Base-by-base conservation (phyloP, 441 rosid species). In the Gossypium schwendimanii region DNA sequence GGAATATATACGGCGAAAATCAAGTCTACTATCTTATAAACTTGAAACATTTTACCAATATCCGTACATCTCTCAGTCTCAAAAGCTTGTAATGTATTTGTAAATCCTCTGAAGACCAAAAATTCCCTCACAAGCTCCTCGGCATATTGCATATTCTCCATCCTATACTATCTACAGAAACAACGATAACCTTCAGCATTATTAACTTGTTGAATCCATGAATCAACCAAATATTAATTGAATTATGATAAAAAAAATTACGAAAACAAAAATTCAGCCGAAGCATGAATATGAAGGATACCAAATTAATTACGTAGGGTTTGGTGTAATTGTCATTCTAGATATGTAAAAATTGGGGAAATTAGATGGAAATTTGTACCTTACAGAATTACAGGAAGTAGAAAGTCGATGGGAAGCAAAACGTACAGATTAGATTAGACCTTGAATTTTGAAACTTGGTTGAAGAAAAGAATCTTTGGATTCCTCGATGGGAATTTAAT, bases 61-160 rank as follows among this genome's bases (percentile, higher is more conserved):
- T 89, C 94, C 0, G 89, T 86, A 68, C 84, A 69, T 54, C 85
- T 72, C 66, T 89, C 91, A 10, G 62, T 79, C 75, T 89, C 89
- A 58, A 86, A 85, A 57, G 89, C 84, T 79, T 84, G 94, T 54
- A 89, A 76, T 64, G 90, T 78, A 53, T 61, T 79, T 0, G 89
- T 84, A 76, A 89, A 89, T 41, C 94, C 94, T 76, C 91, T 80
- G 70, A 89, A 89, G 31, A 86, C 81, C n/a, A 87, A 87, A 79
- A 83, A 89, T 72, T 89, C 94, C 77, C 86, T 80, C 76, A 87
- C 91, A 50, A 89, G 80, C 82, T 87, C 91, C 81, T 86, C 93
- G 4, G 86, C 91, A 70, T 78, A 87, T 73, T 75, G 87, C 88
- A 87, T 85, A 33, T 85, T 89, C 85, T 88, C 91, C 93, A 89